Percentiles rank a stretch among this genome's conserved stretches.
Conservation (phyloP, 164 flowering plant genomes). For the Magnolia officinalis region DNA sequence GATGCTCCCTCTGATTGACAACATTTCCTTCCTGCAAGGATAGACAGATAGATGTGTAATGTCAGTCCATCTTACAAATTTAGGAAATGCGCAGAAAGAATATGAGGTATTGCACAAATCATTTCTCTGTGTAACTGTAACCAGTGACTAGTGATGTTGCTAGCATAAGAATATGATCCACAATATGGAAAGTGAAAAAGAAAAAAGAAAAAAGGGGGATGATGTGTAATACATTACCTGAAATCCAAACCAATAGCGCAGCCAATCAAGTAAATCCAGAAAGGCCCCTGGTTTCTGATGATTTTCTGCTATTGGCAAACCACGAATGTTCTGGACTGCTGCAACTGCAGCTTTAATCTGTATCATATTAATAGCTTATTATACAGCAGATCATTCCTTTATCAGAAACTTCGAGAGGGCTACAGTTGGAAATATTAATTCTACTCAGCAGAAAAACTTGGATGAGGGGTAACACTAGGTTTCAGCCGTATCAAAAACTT, state of each 20-base stretch:
- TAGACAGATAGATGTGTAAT: background rate
- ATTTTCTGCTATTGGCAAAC: slow-evolving; percentile 51
- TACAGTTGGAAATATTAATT: background rate
- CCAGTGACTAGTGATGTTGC: background rate
- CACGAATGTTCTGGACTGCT: slow-evolving; percentile 61
- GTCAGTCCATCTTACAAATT: background rate
- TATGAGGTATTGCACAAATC: background rate
- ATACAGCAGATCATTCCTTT: background rate
- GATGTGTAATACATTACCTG: slow-evolving; percentile 45
- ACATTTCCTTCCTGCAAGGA: slow-evolving; percentile 70
- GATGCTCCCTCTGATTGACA: slow-evolving; percentile 92
- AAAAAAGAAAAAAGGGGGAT: background rate
- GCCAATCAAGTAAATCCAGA: slow-evolving; percentile 75
- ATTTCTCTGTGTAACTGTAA: background rate
- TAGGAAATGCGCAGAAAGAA: background rate
- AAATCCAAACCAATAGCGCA: slow-evolving; percentile 72
- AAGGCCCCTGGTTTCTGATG: slow-evolving; percentile 29
- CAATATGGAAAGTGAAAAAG: background rate
- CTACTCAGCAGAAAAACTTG: background rate
- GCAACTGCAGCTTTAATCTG: slow-evolving; percentile 79
- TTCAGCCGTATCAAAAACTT: no score
- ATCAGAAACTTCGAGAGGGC: background rate
- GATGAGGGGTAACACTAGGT: no score
- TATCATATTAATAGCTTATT: slow-evolving; percentile 4
- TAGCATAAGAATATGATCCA: slow-evolving; percentile 63